Evolutionary conservation across 2,329 filamentous ascomycete genomes (phyloP), one percentile per base, ranked within the genome.

Genomic region (Microcera coccophila): DNA sequence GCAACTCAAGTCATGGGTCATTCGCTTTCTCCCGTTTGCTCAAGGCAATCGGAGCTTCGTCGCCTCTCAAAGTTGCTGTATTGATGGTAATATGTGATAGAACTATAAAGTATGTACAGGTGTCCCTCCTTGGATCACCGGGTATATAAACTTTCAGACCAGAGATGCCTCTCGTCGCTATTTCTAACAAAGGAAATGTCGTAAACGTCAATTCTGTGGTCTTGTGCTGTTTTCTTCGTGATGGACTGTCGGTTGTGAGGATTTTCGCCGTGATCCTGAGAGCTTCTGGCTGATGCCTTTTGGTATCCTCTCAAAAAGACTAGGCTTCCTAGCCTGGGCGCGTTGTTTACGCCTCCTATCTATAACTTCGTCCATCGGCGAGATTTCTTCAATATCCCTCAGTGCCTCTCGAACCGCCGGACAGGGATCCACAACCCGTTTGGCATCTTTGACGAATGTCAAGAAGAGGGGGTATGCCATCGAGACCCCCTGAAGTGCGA

Each of bases 381-480:
- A 53, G 29, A 48, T 53, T 9, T 61, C 59, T n/a, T 52, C 46
- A 4, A 49, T 49, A 9, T 33, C 43, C 8, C 36, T 29, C n/a
- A 43, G 37, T 14, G 49, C 47, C 11, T 52, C 45, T n/a, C 56
- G 55, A 16, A 52, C 48, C 4, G 50, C 47, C 3, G 55, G 50
- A 16, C 53, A 52, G 2, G 59, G 62, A 34, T 66, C 72, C 12
- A 74, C 71, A 40, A 77, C 58, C 10, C 60, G 53, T 45, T 68
- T 69, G 1, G 73, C 78, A 44, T 76, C 73, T 11, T 54, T 61
- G n/a, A 70, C 63, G 19, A 69, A 50, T 29, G 68, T 66, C 15
- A 81, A 60, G 49, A 75, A 78, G 4, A 74, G 47, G 0, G 77
- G 71, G 45, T 77, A 80, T 3, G 69, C 53, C 24, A 73, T 61